Evolutionary conservation across 2,329 filamentous ascomycete species (phyloP).

Genomic region (Aphanocladium album): DNA sequence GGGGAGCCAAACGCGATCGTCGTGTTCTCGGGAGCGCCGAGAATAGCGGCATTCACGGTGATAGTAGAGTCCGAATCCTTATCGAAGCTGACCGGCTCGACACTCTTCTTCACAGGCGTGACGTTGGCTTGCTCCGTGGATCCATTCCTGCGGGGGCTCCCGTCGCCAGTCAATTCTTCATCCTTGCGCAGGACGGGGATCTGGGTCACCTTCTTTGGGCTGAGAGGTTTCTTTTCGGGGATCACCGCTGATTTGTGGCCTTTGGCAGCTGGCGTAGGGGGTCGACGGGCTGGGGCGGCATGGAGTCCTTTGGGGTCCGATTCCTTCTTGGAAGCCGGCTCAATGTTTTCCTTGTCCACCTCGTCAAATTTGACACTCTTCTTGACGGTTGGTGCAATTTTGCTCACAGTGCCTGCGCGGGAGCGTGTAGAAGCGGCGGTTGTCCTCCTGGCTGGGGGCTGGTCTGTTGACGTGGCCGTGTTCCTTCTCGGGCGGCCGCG

Average conservation of each 20-base stretch:
- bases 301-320: conserved; percentile 31
- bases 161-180: conserved; percentile 50
- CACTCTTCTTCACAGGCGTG: conserved; percentile 37
- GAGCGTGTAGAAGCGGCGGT: conserved; percentile 16
- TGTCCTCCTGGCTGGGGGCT: conserved; percentile 17
- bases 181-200: conserved; percentile 41
- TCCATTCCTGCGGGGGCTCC: conserved; percentile 46
- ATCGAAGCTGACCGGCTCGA: conserved; percentile 13
- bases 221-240: conserved; percentile 48
- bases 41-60: conserved; percentile 23
- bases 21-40: conserved; percentile 31
- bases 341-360: conserved; percentile 59
- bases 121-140: conserved; percentile 22
- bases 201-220: conserved; percentile 61
- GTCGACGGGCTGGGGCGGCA: conserved; percentile 40
- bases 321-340: conserved; percentile 38
- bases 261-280: conserved; percentile 25
- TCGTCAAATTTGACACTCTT: conserved; percentile 61
- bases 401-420: conserved; percentile 19
- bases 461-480: conserved; percentile 21
- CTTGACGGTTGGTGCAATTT: conserved; percentile 33
- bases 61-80: conserved; percentile 22
- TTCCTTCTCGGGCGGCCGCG: conserved; percentile 42
- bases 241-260: conserved; percentile 30
- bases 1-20: conserved; percentile 46